phyloP scores from a whole-genome alignment of 306 rosid species.

The Castanea crenata region DNA sequence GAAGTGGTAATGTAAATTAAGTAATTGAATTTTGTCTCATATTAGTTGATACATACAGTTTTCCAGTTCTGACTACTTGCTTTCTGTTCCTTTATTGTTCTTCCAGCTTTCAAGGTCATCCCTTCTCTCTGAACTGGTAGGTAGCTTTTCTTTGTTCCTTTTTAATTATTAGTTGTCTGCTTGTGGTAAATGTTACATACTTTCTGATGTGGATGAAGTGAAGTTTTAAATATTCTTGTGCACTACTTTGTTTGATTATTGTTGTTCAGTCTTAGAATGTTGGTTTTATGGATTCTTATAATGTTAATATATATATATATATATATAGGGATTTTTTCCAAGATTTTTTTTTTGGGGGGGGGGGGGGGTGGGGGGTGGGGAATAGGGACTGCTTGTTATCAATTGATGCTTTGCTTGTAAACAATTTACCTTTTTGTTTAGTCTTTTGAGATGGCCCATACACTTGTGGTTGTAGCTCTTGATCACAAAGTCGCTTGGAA shows the following conservation, averaged over 20 bases:
- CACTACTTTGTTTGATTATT: not conserved
- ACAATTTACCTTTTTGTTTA: not conserved
- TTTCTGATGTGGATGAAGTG: not conserved
- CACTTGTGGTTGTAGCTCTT: not conserved
- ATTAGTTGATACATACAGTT: not conserved
- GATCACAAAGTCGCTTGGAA: not conserved
- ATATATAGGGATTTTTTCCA: not conserved
- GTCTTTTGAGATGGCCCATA: not conserved
- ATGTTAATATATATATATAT: not conserved
- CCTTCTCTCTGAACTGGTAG: slow-evolving; percentile 92
- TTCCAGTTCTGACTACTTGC: not conserved
- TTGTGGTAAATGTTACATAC: not conserved
- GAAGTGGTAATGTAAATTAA: slow-evolving; percentile 65
- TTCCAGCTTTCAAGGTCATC: slow-evolving; percentile 80
- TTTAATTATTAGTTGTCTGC: not conserved
- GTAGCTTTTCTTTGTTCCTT: slow-evolving; percentile 8
- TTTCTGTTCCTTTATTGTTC: slow-evolving; percentile 11
- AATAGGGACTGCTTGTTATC: not conserved
- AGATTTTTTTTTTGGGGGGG: not conserved
- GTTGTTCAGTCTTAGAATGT: not conserved
- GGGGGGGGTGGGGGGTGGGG: not conserved
- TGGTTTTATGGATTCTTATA: not conserved
- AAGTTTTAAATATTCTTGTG: not conserved
- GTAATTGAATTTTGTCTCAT: not conserved
- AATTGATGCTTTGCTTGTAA: not conserved